Evolutionary conservation across 2,329 filamentous ascomycete species (phyloP).

Genomic region (Zasmidium cellare): DNA sequence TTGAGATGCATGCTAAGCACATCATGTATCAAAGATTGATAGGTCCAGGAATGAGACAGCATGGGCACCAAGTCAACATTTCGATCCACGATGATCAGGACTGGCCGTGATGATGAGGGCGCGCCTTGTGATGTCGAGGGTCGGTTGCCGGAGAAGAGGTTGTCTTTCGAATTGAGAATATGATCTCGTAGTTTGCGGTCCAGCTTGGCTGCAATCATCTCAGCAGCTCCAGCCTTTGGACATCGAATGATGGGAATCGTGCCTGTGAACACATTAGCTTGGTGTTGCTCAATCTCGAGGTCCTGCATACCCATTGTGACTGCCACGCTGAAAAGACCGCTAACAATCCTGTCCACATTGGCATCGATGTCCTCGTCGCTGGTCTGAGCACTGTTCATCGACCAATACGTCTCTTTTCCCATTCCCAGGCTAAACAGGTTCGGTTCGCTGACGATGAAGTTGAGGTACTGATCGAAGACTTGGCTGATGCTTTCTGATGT

Average conservation of each 20-base stretch:
- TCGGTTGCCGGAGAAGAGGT: conserved; percentile 75
- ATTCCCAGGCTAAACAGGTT: conserved; percentile 94
- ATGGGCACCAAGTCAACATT: conserved; percentile 96
- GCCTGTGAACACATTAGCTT: conserved; percentile 49
- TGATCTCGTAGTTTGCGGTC: conserved; percentile 96
- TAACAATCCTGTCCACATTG: conserved; percentile 88
- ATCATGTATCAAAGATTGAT: conserved; percentile 82
- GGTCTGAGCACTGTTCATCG: conserved; percentile 89
- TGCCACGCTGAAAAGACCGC: conserved; percentile 93
- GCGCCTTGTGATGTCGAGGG: conserved; percentile 61
- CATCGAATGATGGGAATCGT: conserved; percentile 94
- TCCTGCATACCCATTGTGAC: conserved; percentile 85
- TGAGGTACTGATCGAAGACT: conserved; percentile 94
- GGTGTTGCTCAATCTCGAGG: too few species aligned
- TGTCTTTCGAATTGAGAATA: conserved; percentile 96
- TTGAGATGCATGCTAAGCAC: conserved; percentile 81
- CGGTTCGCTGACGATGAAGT: conserved; percentile 94
- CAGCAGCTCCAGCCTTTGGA: conserved; percentile 87
- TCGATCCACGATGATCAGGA: conserved; percentile 89
- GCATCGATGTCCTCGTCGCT: conserved; percentile 86
- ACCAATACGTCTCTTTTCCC: conserved; percentile 91
- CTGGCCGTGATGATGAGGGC: conserved; percentile 74
- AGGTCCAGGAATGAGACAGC: conserved; percentile 95
- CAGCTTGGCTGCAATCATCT: conserved; percentile 90
- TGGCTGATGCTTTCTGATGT: conserved; percentile 90